phyloP scores from a whole-genome alignment of 176 grass and related monocot genomes.

The Eragrostis curvula region DNA sequence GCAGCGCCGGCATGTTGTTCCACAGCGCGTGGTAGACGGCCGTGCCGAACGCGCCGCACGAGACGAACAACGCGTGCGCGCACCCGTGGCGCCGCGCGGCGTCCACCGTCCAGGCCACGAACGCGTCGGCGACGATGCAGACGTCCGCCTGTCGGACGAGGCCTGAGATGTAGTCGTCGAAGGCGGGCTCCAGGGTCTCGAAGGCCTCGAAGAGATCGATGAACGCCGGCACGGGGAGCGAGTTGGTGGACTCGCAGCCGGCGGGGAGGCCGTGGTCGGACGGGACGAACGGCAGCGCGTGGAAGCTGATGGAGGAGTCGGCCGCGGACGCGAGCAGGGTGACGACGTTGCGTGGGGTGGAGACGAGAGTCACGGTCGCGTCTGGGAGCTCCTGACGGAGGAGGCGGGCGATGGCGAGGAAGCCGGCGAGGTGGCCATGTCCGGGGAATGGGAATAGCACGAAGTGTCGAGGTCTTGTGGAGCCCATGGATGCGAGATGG shows the following conservation, averaged over 20 bases:
- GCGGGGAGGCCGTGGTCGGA: conserved; percentile 36
- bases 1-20: neutral
- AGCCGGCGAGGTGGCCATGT: conserved; percentile 39
- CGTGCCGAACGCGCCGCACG: conserved; percentile 42
- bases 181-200: conserved; percentile 19
- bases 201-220: neutral
- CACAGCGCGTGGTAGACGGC: conserved; percentile 22
- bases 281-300: conserved; percentile 33
- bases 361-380: conserved; percentile 33
- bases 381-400: neutral
- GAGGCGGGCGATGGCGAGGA: conserved; percentile 33
- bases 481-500: neutral
- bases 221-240: conserved; percentile 14
- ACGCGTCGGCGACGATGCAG: conserved; percentile 31
- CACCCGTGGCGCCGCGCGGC: conserved; percentile 27
- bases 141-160: neutral
- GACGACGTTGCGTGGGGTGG: conserved; percentile 27
- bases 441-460: conserved; percentile 30
- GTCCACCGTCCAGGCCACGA: conserved; percentile 39
- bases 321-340: neutral
- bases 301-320: neutral
- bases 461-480: neutral
- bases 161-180: conserved; percentile 35
- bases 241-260: conserved; percentile 8
- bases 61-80: conserved; percentile 28